phyloP scores from a whole-genome alignment of 495 filamentous ascomycete genomes.

The Acidiella bohemica region DNA sequence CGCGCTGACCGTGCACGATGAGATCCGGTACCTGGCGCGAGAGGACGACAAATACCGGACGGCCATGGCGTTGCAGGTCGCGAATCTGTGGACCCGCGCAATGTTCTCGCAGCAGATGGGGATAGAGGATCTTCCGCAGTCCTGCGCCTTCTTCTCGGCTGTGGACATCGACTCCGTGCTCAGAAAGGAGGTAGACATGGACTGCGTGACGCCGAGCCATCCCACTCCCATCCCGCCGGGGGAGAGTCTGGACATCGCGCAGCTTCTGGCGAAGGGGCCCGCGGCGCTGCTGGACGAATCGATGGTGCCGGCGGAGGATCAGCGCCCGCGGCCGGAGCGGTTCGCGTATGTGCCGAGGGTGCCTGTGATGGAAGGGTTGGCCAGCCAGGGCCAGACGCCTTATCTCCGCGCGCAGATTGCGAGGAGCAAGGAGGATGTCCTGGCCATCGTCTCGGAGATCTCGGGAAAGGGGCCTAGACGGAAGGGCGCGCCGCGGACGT shows the following conservation, averaged over 20 bases:
- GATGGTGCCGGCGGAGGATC: conserved; percentile 21
- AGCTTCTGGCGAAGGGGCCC: conserved; percentile 56
- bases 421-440: conserved; percentile 1
- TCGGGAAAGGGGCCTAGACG: background rate
- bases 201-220: conserved; percentile 86
- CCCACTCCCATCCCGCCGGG: conserved; percentile 65
- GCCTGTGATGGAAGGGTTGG: conserved; percentile 4
- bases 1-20: conserved; percentile 91
- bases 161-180: conserved; percentile 89
- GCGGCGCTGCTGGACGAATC: conserved; percentile 50
- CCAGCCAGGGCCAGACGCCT: background rate
- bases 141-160: conserved; percentile 88
- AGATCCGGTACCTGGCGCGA: conserved; percentile 85
- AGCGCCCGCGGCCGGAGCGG: background rate
- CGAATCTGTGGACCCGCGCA: conserved; percentile 91
- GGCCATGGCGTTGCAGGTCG: conserved; percentile 82
- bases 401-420: conserved; percentile 3
- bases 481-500: background rate
- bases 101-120: conserved; percentile 97
- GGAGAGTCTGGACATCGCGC: conserved; percentile 66
- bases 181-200: conserved; percentile 95
- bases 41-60: conserved; percentile 75
- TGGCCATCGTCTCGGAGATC: conserved; percentile 5
- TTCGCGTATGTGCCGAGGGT: background rate
- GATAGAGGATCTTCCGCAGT: conserved; percentile 86